Evolutionary conservation across 2,329 filamentous ascomycete species (phyloP), one percentile per base, ranked within the genome.

Genomic region (Colletotrichum limetticola): DNA sequence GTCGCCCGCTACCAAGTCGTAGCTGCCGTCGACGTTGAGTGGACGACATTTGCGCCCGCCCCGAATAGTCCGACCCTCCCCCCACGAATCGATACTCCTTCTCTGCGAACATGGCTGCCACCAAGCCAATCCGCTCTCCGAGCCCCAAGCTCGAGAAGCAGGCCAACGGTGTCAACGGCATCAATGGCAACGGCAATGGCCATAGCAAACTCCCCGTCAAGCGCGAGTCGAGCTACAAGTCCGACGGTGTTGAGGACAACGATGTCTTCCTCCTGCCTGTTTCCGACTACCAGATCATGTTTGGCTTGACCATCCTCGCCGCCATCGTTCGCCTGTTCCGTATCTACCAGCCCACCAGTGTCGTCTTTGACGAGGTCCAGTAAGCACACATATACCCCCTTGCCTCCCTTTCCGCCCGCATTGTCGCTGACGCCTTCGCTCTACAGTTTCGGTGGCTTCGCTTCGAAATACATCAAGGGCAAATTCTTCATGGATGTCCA

Each of bases 401-500:
- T 28, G 69, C 68, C 66, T 16, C 28, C n/a, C n/a, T n/a, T 55
- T 8, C 42, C n/a, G 2, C 37, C 19, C 22, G 19, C 22, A 56
- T 66, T 30, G 49, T 64, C 68, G 61, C 55, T 68, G 55, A 68
- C 19, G 19, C 32, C 35, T 28, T 55, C 32, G 7, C 61, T 12
- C 30, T 75, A 76, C 79, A 98, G 95, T 85, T 99, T 99, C 83
- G 97, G 97, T 82, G 97, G 97, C 61, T 99, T 99, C 82, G 97
- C 97, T 76, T 95, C 94, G 78, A 99, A 99, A 85, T 99, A 99
- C 84, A 98, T 99, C 89, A 98, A 99, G 88, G 97, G 97, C 80
- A 93, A 90, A 82, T 99, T 99, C 90, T 99, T 99, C 84, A 99
- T 99, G 97, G 97, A 99, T 82, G 97, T 99, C n/a, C 97, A 99